Evolutionary conservation across 768 basidiomycete genomes (phyloP).

Genomic region (Antrodiella citrinella): DNA sequence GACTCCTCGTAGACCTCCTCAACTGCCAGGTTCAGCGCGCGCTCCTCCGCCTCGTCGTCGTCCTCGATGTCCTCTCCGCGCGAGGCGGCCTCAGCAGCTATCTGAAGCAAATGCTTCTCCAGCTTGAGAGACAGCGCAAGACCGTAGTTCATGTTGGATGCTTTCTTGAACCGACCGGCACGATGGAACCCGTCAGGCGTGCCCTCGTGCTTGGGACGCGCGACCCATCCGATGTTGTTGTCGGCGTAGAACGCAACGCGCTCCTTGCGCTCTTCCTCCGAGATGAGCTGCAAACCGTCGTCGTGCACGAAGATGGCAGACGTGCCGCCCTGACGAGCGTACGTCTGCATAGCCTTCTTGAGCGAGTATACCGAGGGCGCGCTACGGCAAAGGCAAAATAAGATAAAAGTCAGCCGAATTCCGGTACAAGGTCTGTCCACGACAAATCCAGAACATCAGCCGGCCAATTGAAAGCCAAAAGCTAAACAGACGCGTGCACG

Average conservation of each 20-base stretch:
- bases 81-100: slow-evolving; percentile 34
- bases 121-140: slow-evolving; percentile 57
- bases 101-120: slow-evolving; percentile 39
- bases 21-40: slow-evolving; percentile 63
- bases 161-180: slow-evolving; percentile 90
- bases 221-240: slow-evolving; percentile 77
- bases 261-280: slow-evolving; percentile 50
- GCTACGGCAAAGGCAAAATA: slow-evolving; percentile 33
- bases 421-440: not conserved
- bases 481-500: not conserved
- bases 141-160: slow-evolving; percentile 86
- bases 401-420: slow-evolving; percentile 7
- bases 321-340: slow-evolving; percentile 82
- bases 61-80: slow-evolving; percentile 30
- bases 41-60: slow-evolving; percentile 57
- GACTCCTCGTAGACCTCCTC: slow-evolving; percentile 62
- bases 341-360: slow-evolving; percentile 87
- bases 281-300: slow-evolving; percentile 69
- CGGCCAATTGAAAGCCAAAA: too few relatives aligned
- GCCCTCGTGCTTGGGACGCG: slow-evolving; percentile 63
- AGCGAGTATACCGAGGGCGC: slow-evolving; percentile 67
- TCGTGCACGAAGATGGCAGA: slow-evolving; percentile 77
- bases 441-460: not conserved
- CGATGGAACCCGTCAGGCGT: slow-evolving; percentile 64
- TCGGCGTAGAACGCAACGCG: slow-evolving; percentile 70